Base-by-base conservation (phyloP, 176 grass and related monocot genomes). In the Olyra latifolia region DNA sequence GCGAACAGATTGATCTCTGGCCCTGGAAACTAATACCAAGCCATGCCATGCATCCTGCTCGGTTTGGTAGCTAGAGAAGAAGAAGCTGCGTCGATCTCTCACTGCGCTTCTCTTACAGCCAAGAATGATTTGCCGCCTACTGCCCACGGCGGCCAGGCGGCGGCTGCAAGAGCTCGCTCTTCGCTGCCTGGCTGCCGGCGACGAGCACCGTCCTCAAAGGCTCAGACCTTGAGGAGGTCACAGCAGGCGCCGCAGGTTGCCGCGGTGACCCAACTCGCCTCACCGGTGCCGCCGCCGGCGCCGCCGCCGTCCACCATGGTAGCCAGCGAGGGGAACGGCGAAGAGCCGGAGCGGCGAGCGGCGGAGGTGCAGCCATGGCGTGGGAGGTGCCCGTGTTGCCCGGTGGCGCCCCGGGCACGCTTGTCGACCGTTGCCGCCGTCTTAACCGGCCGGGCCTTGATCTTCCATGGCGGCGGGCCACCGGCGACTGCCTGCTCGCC, bases 41-140 rank as follows among this genome's bases (percentile, higher is more conserved):
- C 8, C 8, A 56, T 23, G 8, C n/a, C 32, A 35, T 35, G 32
- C 32, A 35, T 2, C 4, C 32, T 8, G 8, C 1, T 56, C n/a
- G 1, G 50, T 23, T 23, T 56, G 7, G 53, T 11, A n/a, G n/a
- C n/a, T n/a, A 35, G 32, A 35, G 9, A 2, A 10, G 10, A 56
- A 23, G 53, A 10, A 23, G 50, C 2, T 3, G 39, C 69, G 32
- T 35, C 4, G 32, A 38, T 49, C 46, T 70, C 48, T 60, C 27
- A 0, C 29, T 83, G 61, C 16, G 23, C 68, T 17, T 17, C 58
- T 10, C 8, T 28, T 20, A 16, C 69, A 89, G 90, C 90, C 86
- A 89, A 89, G 79, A 62, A 92, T 93, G 88, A 88, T 7, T 83
- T 85, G 82, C 85, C 85, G 82, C 85, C 88, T 62, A 61, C 88